Evolutionary conservation across 345 rosid genomes (phyloP).

Genomic region (Hibiscus trionum): DNA sequence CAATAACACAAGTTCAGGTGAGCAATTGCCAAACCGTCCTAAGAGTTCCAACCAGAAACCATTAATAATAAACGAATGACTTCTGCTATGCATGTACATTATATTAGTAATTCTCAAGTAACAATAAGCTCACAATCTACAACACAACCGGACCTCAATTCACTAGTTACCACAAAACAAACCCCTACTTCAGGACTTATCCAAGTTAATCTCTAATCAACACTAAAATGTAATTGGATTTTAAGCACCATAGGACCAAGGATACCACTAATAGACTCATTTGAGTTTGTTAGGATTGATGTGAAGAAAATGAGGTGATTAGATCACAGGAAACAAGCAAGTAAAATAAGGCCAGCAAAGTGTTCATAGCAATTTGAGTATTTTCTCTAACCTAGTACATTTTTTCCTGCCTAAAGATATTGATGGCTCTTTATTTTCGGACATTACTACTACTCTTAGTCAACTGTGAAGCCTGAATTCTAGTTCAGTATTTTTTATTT

Average conservation of each 20-base stretch:
- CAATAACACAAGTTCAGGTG: not conserved
- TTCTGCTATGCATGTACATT: not conserved
- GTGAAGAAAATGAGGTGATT: not conserved
- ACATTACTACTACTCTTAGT: not conserved
- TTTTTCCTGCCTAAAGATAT: slow-evolving; percentile 2
- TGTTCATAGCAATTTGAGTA: not conserved
- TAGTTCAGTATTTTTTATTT: not conserved
- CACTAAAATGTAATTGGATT: no score
- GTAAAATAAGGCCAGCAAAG: not conserved
- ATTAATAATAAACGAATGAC: not conserved
- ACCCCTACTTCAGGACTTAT: not conserved
- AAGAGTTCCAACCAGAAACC: not conserved
- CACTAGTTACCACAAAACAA: not conserved
- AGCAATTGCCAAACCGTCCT: not conserved
- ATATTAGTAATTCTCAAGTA: not conserved
- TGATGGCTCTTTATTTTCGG: not conserved
- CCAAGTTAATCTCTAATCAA: not conserved
- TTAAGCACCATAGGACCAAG: not conserved
- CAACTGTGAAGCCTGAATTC: not conserved
- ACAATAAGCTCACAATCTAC: not conserved
- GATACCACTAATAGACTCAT: not conserved
- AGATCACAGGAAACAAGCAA: not conserved
- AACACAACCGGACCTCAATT: not conserved
- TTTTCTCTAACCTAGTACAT: not conserved
- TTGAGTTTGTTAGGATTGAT: not conserved